Percentiles rank a stretch among this genome's conserved stretches.
Conservation (phyloP, 768 basidiomycete species). For the Tephrocybe rancida region DNA sequence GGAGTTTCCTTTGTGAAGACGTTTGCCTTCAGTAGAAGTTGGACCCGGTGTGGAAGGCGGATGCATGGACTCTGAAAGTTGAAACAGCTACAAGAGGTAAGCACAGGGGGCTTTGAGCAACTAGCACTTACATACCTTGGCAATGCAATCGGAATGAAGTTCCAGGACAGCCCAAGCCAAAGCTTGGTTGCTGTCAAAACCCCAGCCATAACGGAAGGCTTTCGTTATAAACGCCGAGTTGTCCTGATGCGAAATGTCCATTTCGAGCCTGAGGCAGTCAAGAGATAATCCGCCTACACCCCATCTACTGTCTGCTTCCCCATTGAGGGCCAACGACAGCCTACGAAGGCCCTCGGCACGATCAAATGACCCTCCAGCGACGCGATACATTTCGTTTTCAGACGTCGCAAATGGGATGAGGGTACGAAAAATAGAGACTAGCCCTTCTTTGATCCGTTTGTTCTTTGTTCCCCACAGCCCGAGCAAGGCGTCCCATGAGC, state of each 20-base stretch:
- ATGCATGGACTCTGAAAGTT: constrained; percentile 60
- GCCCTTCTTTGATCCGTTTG: constrained; percentile 72
- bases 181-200: constrained; percentile 71
- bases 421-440: constrained; percentile 71
- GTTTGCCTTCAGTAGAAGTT: constrained; percentile 44
- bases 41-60: constrained; percentile 23
- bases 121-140: constrained; percentile 48
- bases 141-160: constrained; percentile 77
- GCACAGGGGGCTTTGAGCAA: background rate
- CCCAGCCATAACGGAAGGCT: constrained; percentile 74
- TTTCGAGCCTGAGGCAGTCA: constrained; percentile 63
- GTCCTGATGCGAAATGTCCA: constrained; percentile 23
- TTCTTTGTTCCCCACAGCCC: constrained; percentile 81
- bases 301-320: constrained; percentile 65
- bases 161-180: constrained; percentile 80
- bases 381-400: constrained; percentile 22
- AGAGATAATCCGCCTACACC: constrained; percentile 68
- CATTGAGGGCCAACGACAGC: constrained; percentile 58
- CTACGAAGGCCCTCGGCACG: constrained; percentile 50
- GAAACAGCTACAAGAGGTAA: constrained; percentile 52
- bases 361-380: constrained; percentile 29
- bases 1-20: constrained; percentile 59
- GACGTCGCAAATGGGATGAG: constrained; percentile 73
- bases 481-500: constrained; percentile 66
- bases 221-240: constrained; percentile 53